These are phyloP conservation scores for Penicillium herquei DNA, from an alignment of 495 filamentous ascomycete genomes.

Conservation along the genomic window DNA sequence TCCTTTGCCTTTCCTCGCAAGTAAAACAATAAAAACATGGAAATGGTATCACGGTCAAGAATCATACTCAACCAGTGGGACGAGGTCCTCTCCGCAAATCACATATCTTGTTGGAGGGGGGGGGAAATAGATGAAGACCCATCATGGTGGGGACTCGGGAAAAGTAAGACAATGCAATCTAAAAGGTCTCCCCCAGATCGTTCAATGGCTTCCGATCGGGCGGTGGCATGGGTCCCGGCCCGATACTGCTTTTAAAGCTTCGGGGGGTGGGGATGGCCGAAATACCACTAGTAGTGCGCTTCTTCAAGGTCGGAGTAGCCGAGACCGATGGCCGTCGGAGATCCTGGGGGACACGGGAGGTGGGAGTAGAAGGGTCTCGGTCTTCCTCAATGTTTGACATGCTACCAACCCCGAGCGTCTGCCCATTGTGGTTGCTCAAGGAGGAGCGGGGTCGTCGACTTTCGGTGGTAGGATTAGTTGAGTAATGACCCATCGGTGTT, in stretches of 20 bases:
- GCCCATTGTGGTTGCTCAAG: constrained; percentile 42
- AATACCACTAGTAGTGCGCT: constrained; percentile 53
- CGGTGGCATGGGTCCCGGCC: constrained; percentile 53
- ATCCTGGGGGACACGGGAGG: constrained; percentile 26
- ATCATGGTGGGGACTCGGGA: not conserved
- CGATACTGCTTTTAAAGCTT: constrained; percentile 49
- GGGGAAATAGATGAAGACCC: constrained; percentile 2
- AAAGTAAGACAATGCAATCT: constrained; percentile 6
- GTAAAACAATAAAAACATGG: too few relatives aligned
- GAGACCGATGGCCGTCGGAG: constrained; percentile 40
- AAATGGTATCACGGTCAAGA: not conserved
- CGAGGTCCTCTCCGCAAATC: too few relatives aligned
- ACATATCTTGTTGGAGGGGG: constrained; percentile 2
- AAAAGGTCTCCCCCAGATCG: constrained; percentile 70
- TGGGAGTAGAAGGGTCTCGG: constrained; percentile 34
- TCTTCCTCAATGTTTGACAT: constrained; percentile 49
- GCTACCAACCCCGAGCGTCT: constrained; percentile 29
- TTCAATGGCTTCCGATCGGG: constrained; percentile 49
- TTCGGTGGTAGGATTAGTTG: constrained; percentile 44
- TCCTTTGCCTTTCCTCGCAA: not conserved
- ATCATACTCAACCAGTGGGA: too few relatives aligned
- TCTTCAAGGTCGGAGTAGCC: constrained; percentile 35
- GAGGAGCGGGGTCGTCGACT: constrained; percentile 48
- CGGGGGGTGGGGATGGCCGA: constrained; percentile 50
- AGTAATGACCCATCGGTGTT: constrained; percentile 58